Evolutionary conservation across 2,329 filamentous ascomycete genomes (phyloP).

Genomic region (Colletotrichum cuscutae): DNA sequence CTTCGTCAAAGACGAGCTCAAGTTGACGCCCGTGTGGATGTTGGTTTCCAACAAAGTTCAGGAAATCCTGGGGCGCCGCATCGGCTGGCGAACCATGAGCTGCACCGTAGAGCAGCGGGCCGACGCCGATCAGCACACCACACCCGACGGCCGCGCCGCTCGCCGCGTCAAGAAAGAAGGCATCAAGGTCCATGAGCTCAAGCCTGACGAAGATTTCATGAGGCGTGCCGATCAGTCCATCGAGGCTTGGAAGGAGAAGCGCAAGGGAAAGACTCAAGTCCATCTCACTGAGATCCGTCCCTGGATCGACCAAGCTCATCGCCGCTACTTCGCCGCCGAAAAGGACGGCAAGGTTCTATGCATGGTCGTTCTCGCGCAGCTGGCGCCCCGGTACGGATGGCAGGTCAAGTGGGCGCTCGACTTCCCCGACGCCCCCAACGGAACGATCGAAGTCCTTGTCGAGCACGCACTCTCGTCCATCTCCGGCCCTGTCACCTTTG

Average conservation of each 20-base stretch:
- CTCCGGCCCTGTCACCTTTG: slow-evolving; percentile 79
- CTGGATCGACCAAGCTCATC: slow-evolving; percentile 85
- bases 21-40: slow-evolving; percentile 87
- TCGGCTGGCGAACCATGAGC: slow-evolving; percentile 89
- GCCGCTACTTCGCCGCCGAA: slow-evolving; percentile 85
- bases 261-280: slow-evolving; percentile 83
- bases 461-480: slow-evolving; percentile 70
- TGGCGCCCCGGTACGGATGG: slow-evolving; percentile 85
- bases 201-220: slow-evolving; percentile 75
- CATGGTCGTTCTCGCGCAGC: slow-evolving; percentile 84
- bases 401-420: slow-evolving; percentile 97
- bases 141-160: slow-evolving; percentile 80
- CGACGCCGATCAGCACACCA: slow-evolving; percentile 76
- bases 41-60: slow-evolving; percentile 84
- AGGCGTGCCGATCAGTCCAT: slow-evolving; percentile 78
- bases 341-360: slow-evolving; percentile 79
- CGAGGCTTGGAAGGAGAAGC: slow-evolving; percentile 80
- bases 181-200: slow-evolving; percentile 80
- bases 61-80: slow-evolving; percentile 80
- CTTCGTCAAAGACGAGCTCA: slow-evolving; percentile 75
- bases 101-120: slow-evolving; percentile 91
- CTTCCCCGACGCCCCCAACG: slow-evolving; percentile 87
- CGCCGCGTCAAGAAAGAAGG: slow-evolving; percentile 85
- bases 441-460: slow-evolving; percentile 87
- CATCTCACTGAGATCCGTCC: slow-evolving; percentile 91